Base-by-base conservation (phyloP, 2,329 filamentous ascomycete species). In the Talaromyces sp. region DNA sequence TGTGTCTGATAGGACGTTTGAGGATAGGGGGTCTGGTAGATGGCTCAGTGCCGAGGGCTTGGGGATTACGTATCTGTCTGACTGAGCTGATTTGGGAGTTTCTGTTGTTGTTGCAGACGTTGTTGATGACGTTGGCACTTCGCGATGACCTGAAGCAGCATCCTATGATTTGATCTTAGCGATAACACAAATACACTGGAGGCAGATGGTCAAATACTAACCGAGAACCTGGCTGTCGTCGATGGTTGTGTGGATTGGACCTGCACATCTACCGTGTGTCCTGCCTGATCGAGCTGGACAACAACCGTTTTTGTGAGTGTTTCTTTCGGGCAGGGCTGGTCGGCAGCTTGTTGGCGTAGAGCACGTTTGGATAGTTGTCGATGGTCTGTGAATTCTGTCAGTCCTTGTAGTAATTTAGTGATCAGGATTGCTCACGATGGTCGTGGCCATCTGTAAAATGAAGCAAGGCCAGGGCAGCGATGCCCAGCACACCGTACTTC, bases 391-490 rank as follows among this genome's bases (percentile, higher is more conserved):
- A 33, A 13, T 7, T 41, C 7, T 13, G 31, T 41, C n/a, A 22
- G 37, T 8, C 27, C 52, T 31, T 37, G 17, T 39, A 35, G 35
- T 65, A 35, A 62, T 63, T 62, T 64, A 58, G 39, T 15, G 25
- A 17, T 15, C 10, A 15, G 11, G 11, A 5, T 13, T 59, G 52
- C 71, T 66, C 68, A 76, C 74, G 70, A 61, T 70, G 66, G 35
- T 68, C 64, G 61, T 73, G 70, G 2, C 70, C 71, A 50, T 64
- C 62, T 64, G 67, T 69, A 43, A 69, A 63, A 65, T 47, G 64
- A 64, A 64, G 66, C 47, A 69, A 63, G 41, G 68, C 64, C 63
- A 69, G 61, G 63, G 68, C 69, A 63, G 71, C 69, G 67, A 70
- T 63, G 50, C 69, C 63, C 68, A 61, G 62, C 62, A 66, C 37